Percentiles rank a stretch among this genome's conserved stretches.
Evolutionary conservation across 352 stramenopile species (phyloP).

Genomic region (Pelagophyceae sp.): DNA sequence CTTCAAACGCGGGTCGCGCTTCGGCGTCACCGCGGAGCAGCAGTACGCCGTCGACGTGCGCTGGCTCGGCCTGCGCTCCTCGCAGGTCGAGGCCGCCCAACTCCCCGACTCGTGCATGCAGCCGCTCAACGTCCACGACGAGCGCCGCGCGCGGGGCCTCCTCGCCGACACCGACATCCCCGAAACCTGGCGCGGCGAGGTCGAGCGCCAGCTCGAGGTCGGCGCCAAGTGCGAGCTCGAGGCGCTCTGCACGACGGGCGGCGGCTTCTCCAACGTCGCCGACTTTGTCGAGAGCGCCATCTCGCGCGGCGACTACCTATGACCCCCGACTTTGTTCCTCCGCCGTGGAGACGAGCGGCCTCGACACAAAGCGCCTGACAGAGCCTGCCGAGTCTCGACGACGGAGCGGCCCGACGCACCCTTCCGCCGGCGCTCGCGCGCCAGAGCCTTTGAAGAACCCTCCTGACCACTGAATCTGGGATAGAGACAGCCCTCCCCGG

Average conservation of each 20-base stretch:
- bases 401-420: too few species aligned
- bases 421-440: too few species aligned
- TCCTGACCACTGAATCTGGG: too few species aligned
- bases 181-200: not conserved
- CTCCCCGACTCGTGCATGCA: not conserved
- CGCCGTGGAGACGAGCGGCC: too few species aligned
- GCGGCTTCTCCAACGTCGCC: not conserved
- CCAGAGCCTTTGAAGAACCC: too few species aligned
- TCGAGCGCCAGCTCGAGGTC: not conserved
- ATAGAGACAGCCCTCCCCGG: too few species aligned
- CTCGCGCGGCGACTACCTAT: not conserved
- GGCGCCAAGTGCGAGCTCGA: slow-evolving; percentile 4
- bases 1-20: slow-evolving; percentile 71
- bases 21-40: slow-evolving; percentile 48
- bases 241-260: not conserved
- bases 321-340: too few species aligned
- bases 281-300: not conserved
- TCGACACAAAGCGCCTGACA: too few species aligned
- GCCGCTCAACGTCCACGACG: not conserved
- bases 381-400: too few species aligned
- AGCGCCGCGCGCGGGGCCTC: not conserved
- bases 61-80: slow-evolving; percentile 80
- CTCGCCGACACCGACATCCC: not conserved
- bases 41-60: slow-evolving; percentile 48
- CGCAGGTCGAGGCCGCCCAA: slow-evolving; percentile 39